phyloP scores from a whole-genome alignment of 306 rosid species.

The Acacia confusa region DNA sequence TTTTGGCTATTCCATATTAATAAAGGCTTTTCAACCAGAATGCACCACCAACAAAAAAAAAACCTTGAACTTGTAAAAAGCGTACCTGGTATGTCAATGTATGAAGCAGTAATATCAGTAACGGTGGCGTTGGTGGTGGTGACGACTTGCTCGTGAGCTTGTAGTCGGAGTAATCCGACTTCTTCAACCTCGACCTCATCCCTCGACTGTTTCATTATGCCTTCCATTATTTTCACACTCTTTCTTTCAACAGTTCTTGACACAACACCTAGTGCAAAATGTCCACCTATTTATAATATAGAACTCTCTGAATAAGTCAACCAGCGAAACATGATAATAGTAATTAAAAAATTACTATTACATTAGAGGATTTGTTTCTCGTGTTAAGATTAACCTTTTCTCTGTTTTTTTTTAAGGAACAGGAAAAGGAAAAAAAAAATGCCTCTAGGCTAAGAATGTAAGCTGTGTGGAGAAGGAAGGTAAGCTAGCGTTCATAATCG shows the following conservation, averaged over 20 bases:
- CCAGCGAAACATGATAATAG: no score
- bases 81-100: background rate
- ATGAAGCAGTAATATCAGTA: background rate
- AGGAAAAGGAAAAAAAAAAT: no score
- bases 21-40: no score
- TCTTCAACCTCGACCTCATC: conserved; percentile 27
- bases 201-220: conserved; percentile 14
- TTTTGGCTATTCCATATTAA: no score
- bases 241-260: background rate
- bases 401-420: no score
- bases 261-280: background rate
- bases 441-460: background rate
- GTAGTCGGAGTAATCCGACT: conserved; percentile 25
- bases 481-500: background rate
- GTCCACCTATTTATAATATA: background rate
- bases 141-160: background rate
- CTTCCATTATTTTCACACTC: conserved; percentile 29
- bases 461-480: background rate
- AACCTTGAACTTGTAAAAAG: no score
- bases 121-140: background rate
- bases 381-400: background rate
- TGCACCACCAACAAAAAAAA: no score
- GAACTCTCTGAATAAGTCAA: no score
- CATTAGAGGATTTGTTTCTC: background rate
- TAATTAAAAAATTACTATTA: no score